Evolutionary conservation across 2,329 filamentous ascomycete species (phyloP).

Genomic region (Pseudogymnoascus sp.): DNA sequence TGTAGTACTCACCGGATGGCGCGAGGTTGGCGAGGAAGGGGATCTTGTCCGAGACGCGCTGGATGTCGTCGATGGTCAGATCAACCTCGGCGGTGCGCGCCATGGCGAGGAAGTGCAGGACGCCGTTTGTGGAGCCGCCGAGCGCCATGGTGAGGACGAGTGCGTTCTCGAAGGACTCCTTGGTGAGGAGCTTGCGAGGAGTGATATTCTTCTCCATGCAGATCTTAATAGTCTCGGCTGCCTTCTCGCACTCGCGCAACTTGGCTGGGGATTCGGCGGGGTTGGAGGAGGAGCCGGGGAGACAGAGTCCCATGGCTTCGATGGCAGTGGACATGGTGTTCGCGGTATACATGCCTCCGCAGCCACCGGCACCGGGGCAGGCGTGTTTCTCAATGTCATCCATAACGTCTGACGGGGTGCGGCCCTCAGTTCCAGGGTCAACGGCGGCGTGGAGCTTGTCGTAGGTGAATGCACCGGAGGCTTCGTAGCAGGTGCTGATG

Average conservation of each 20-base stretch:
- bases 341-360: conserved; percentile 70
- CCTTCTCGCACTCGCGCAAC: conserved; percentile 62
- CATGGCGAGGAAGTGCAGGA: conserved; percentile 65
- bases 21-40: conserved; percentile 65
- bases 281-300: conserved; percentile 62
- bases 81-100: conserved; percentile 58
- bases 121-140: conserved; percentile 62
- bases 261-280: conserved; percentile 60
- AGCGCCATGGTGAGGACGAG: conserved; percentile 67
- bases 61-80: conserved; percentile 59
- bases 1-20: conserved; percentile 74
- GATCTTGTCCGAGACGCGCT: conserved; percentile 60
- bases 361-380: conserved; percentile 62
- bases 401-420: conserved; percentile 68
- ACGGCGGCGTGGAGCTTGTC: conserved; percentile 65
- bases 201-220: conserved; percentile 64
- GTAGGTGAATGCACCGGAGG: conserved; percentile 73
- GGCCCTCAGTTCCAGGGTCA: conserved; percentile 50
- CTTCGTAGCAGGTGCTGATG: conserved; percentile 82
- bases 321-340: conserved; percentile 69
- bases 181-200: conserved; percentile 60
- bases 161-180: conserved; percentile 61
- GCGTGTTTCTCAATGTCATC: conserved; percentile 63
- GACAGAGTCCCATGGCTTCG: conserved; percentile 60
- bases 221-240: conserved; percentile 56